A percentile compares a stretch with the other conserved stretches of the same genome.
These are phyloP conservation scores for Senna tora DNA, from an alignment of 306 rosid genomes.

Conservation along the genomic window DNA sequence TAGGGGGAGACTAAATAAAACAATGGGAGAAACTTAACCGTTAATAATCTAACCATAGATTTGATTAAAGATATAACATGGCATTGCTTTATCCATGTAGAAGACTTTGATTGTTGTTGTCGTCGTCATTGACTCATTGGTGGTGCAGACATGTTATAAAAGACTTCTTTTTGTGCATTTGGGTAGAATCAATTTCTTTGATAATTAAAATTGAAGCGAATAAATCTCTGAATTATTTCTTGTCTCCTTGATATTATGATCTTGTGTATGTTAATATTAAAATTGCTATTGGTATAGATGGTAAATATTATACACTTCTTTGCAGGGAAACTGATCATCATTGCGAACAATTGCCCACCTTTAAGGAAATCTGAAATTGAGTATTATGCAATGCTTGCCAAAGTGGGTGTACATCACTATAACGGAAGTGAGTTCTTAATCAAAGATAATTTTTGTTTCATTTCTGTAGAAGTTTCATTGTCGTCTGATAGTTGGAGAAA, in stretches of 20 bases:
- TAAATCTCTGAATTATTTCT: not conserved
- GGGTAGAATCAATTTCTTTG: not conserved
- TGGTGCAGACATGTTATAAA: not conserved
- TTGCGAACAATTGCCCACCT: conserved; percentile 67
- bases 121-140: no score
- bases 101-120: no score
- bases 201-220: not conserved
- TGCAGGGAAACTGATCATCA: conserved; percentile 57
- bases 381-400: conserved; percentile 58
- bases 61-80: no score
- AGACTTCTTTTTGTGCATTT: not conserved
- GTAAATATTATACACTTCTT: not conserved
- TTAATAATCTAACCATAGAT: no score
- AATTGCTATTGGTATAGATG: not conserved
- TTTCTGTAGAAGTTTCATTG: not conserved
- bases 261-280: not conserved
- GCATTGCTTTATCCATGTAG: no score
- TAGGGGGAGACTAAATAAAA: no score
- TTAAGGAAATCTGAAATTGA: conserved; percentile 59
- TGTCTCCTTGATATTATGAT: not conserved
- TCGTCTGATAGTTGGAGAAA: not conserved
- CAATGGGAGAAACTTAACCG: no score
- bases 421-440: conserved; percentile 50
- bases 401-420: conserved; percentile 61
- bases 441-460: not conserved